Evolutionary conservation across 2,329 filamentous ascomycete species (phyloP).

Genomic region (Stemphylium vesicarium): DNA sequence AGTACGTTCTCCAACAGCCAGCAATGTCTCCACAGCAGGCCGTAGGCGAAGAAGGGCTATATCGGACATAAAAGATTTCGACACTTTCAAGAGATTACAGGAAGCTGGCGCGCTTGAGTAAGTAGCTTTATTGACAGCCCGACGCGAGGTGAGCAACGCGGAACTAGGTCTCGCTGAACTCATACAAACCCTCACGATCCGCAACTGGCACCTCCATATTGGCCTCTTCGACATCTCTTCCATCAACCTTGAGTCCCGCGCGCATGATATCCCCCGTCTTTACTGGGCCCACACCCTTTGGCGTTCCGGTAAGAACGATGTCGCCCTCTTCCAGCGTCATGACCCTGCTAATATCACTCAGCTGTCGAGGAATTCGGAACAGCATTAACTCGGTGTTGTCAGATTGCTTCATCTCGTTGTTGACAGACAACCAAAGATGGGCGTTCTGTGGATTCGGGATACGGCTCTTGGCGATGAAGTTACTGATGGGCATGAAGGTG

Average conservation of each 20-base stretch:
- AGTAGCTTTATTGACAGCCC: background rate
- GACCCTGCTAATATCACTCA: conserved; percentile 91
- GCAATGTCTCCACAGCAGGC: no score
- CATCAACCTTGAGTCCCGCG: conserved; percentile 78
- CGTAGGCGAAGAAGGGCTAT: background rate
- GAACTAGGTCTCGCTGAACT: conserved; percentile 64
- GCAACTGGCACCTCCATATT: conserved; percentile 82
- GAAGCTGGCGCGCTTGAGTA: background rate
- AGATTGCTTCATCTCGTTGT: conserved; percentile 76
- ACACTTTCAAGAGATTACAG: background rate
- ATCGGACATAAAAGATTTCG: background rate
- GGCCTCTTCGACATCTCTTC: conserved; percentile 83
- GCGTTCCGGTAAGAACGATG: conserved; percentile 94
- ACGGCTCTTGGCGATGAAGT: conserved; percentile 77
- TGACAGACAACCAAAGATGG: conserved; percentile 85
- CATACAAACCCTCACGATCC: conserved; percentile 78
- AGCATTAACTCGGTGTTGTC: conserved; percentile 96
- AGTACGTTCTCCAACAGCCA: background rate
- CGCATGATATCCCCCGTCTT: conserved; percentile 85
- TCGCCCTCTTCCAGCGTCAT: conserved; percentile 94
- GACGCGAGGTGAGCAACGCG: no score
- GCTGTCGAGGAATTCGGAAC: conserved; percentile 83
- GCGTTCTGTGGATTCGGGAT: conserved; percentile 89
- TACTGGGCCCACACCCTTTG: conserved; percentile 90
- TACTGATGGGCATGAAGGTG: conserved; percentile 89